Evolutionary conservation across 2,329 filamentous ascomycete species (phyloP), one percentile per base, ranked within the genome.

Genomic region (Colletotrichum filicis): DNA sequence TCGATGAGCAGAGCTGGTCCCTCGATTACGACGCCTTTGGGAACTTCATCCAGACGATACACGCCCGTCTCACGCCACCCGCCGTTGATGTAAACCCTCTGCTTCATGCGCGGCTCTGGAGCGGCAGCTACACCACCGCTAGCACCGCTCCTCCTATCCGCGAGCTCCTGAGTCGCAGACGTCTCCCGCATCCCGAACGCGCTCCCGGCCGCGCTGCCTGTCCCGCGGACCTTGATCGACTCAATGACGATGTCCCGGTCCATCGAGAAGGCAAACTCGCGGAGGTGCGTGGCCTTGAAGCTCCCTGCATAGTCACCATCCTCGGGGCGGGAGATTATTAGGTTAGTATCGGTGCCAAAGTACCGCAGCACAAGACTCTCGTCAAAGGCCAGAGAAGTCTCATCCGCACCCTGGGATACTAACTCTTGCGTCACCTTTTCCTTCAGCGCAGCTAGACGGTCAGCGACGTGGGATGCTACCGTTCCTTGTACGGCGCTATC

Each of bases 341-440:
- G 74, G 2, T 77, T 78, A 1, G 81, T 83, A 28, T 83, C 81
- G 6, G 79, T 80, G 11, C 82, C 82, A 11, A 78, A 77, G 52
- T 83, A 83, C 22, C 80, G 76, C 64, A 83, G 76, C 52, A 81
- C 81, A 14, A 83, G 73, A 46, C 78, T 82, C 49, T 76, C 75
- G 30, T 82, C 77, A 30, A 85, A 79, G 14, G 84, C 81, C 42
- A 88, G 80, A 8, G 84, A 82, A 1, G 80, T 78, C 1, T 76
- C 65, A 0, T 77, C 66, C 56, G 87, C 85, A 0, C 85, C 83
- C 75, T 88, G 86, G 0, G 77, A 74, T 3, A 81, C 64, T 56
- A 87, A 79, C 3, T 86, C 84, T 1, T 76, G 73, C 0, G 79
- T 77, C 0, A 85, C 82, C 49, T 76, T 80, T 0, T 75, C 64